Conservation (phyloP, 345 rosid genomes). For the Lumnitzera littorea region DNA sequence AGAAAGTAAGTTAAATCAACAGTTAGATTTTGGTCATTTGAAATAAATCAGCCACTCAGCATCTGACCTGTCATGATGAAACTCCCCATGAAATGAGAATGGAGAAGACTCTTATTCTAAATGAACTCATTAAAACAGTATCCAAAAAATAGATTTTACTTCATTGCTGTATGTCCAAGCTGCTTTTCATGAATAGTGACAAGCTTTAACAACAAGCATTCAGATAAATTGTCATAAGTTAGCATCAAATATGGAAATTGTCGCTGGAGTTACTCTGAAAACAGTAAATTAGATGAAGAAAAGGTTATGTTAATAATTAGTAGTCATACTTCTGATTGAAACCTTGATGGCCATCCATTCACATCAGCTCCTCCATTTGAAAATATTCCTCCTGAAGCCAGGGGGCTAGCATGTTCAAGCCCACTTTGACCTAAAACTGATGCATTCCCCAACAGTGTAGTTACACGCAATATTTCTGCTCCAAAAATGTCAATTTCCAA, state of each 20-base stretch:
- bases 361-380: slow-evolving; percentile 92
- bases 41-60: too few relatives aligned
- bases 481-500: slow-evolving; percentile 95
- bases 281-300: slow-evolving; percentile 52
- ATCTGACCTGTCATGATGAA: too few relatives aligned
- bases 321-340: slow-evolving; percentile 99
- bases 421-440: slow-evolving; percentile 97
- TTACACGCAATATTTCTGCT: slow-evolving; percentile 99
- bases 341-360: slow-evolving; percentile 88
- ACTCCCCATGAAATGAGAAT: background rate
- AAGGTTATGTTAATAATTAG: slow-evolving; percentile 98
- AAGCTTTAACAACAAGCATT: slow-evolving; percentile 30
- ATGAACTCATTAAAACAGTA: background rate
- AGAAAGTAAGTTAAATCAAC: too few relatives aligned
- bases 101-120: background rate
- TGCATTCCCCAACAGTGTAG: slow-evolving; percentile 98
- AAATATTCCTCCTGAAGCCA: slow-evolving; percentile 83
- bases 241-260: slow-evolving; percentile 32
- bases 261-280: slow-evolving; percentile 49
- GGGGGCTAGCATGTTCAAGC: slow-evolving; percentile 92
- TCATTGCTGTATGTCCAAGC: slow-evolving; percentile 32
- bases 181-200: slow-evolving; percentile 32
- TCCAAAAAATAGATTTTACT: slow-evolving; percentile 17
- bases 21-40: too few relatives aligned
- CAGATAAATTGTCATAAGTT: slow-evolving; percentile 41